Base-by-base conservation (phyloP, 2,329 filamentous ascomycete genomes). In the Botrytis deweyae region DNA sequence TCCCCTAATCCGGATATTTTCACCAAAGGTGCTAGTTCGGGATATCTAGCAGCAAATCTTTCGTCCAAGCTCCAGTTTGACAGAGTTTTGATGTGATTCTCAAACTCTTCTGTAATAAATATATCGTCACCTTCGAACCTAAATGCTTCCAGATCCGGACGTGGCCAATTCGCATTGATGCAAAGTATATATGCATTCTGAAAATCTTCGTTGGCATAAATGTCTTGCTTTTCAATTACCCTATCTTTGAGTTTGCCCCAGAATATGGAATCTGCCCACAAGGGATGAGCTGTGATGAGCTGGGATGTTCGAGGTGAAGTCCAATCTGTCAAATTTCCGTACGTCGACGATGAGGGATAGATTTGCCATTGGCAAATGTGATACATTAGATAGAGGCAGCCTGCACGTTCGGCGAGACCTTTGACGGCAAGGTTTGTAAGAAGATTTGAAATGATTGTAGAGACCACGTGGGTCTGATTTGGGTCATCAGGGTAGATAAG, bases 201-300 rank as follows among this genome's bases (percentile, higher is more conserved):
- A 62, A 84, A 84, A 69, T 84, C 82, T 4, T 80, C 78, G 12
- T 81, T 84, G 59, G 80, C 81, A 72, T 84, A 85, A 7, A 80
- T 68, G 25, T 80, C 78, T 73, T 82, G 83, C 36, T 80, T 80
- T 65, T 81, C 77, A 38, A 83, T 82, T 65, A 82, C 78, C 59
- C 78, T 80, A 70, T 82, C 81, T 73, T 82, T 81, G 40, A 84
- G 75, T 52, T 79, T 77, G 38, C 78, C 78, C 80, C 81, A 83
- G 20, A 82, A 78, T 46, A 84, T 78, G 80, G 82, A 63, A 65
- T 74, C 70, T 42, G 74, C 79, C 74, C 80, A 80, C 0, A 80
- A 79, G 1, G 82, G 82, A 58, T 80, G 80, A 40, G 79, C 73
- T 80, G 73, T 81, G 77, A 83, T 72, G 77, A 78, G 42, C 82